phyloP scores from a whole-genome alignment of 2,329 filamentous ascomycete species.

The Colletotrichum melonis region DNA sequence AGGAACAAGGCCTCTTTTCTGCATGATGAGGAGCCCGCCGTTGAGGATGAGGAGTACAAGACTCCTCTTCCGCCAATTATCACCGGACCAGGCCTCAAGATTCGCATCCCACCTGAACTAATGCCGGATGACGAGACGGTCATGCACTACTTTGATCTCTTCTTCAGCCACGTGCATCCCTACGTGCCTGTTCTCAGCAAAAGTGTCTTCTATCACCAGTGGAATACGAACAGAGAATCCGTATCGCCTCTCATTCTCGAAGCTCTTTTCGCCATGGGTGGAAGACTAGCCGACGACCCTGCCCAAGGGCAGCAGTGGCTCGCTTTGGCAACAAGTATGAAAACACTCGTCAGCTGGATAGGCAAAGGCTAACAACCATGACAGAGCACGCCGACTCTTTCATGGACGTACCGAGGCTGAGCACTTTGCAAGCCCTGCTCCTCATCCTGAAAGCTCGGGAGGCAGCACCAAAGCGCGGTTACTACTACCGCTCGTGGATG shows the following conservation, averaged over 20 bases:
- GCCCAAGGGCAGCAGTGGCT: constrained; percentile 93
- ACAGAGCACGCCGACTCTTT: constrained; percentile 91
- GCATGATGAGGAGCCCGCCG: constrained; percentile 69
- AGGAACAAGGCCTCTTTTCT: constrained; percentile 68
- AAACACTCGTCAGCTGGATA: not conserved
- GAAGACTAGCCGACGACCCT: constrained; percentile 84
- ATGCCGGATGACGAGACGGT: constrained; percentile 91
- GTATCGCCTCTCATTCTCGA: constrained; percentile 92
- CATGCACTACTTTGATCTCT: constrained; percentile 88
- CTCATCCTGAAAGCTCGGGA: constrained; percentile 92
- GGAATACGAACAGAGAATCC: constrained; percentile 82
- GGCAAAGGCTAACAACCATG: constrained; percentile 2
- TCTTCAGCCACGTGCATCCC: constrained; percentile 90
- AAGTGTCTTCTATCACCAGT: constrained; percentile 86
- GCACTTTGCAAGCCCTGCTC: constrained; percentile 89
- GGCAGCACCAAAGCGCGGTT: constrained; percentile 90
- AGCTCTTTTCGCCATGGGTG: constrained; percentile 90
- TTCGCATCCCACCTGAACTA: constrained; percentile 90
- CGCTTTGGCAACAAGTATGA: constrained; percentile 83
- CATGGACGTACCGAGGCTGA: constrained; percentile 89
- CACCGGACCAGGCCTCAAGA: constrained; percentile 77
- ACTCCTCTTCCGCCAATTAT: constrained; percentile 75
- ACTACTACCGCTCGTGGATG: constrained; percentile 98
- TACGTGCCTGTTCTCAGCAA: constrained; percentile 93
- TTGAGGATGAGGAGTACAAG: constrained; percentile 82